phyloP scores from a whole-genome alignment of 805 yeast genomes.

The Yamadazyma sp. region DNA sequence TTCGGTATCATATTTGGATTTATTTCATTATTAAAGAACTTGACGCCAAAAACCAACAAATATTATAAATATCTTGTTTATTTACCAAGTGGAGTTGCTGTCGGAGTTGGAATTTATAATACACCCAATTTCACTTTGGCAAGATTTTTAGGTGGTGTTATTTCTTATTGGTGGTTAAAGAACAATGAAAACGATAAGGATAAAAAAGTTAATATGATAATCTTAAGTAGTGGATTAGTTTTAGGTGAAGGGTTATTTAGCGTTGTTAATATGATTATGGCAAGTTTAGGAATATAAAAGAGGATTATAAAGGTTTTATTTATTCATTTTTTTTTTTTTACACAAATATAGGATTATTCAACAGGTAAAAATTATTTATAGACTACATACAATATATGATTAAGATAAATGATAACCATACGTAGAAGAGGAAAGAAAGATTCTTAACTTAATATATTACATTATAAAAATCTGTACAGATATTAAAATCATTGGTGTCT shows the following conservation, averaged over 20 bases:
- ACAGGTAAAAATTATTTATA: no score
- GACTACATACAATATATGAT: no score
- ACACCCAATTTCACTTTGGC: slow-evolving; percentile 93
- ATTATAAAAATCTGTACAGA: neutral
- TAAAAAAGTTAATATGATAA: slow-evolving; percentile 72
- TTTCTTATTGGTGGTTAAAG: slow-evolving; percentile 56
- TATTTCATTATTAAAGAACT: slow-evolving; percentile 62
- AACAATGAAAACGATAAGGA: slow-evolving; percentile 23
- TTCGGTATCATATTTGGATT: slow-evolving; percentile 70
- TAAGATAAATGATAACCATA: no score
- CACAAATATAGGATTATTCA: no score
- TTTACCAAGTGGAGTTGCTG: slow-evolving; percentile 94
- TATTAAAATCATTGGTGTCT: slow-evolving; percentile 27
- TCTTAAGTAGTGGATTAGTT: slow-evolving; percentile 87
- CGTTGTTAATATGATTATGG: slow-evolving; percentile 73
- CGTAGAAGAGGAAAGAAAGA: no score
- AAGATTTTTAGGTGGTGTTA: slow-evolving; percentile 82
- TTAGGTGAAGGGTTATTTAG: slow-evolving; percentile 93
- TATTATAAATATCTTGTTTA: slow-evolving; percentile 45
- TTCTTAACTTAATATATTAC: no score
- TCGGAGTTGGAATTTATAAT: slow-evolving; percentile 94
- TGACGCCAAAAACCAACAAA: slow-evolving; percentile 41
- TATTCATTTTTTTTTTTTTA: neutral
- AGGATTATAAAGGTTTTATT: no score
- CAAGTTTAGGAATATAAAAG: slow-evolving; percentile 45